These are phyloP conservation scores for Haplosporangium gracile DNA, from an alignment of 192 early-diverging fungal genomes.

Conservation along the genomic window DNA sequence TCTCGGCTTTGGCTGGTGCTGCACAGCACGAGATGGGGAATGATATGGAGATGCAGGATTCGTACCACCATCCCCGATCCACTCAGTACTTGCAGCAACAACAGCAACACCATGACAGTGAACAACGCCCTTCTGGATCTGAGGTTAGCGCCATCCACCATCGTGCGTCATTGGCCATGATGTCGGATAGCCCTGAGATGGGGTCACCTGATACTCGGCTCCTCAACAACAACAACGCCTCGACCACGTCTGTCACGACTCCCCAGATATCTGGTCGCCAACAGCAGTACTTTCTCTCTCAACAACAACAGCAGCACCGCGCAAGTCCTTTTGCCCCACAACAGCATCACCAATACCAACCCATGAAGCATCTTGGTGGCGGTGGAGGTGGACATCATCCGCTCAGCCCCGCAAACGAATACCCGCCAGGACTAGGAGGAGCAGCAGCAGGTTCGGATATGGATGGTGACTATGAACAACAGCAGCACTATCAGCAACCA, in stretches of 20 bases:
- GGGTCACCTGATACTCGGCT: not conserved
- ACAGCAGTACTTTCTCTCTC: not conserved
- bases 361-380: not conserved
- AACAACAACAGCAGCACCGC: slow-evolving; percentile 1
- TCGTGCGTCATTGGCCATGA: slow-evolving; percentile 8
- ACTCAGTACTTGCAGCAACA: slow-evolving; percentile 16
- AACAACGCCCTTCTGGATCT: not conserved
- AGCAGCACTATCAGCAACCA: not conserved
- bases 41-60: slow-evolving; percentile 42
- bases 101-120: slow-evolving; percentile 14
- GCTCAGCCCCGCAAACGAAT: not conserved
- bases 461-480: slow-evolving; percentile 11
- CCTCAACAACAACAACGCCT: not conserved
- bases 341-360: not conserved
- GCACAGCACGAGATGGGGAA: not conserved
- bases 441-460: not conserved
- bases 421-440: not conserved
- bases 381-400: not conserved
- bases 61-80: slow-evolving; percentile 3
- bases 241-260: not conserved
- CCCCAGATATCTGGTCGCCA: slow-evolving; percentile 9
- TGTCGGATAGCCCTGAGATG: slow-evolving; percentile 16
- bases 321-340: not conserved
- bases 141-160: not conserved
- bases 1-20: not conserved